These are phyloP conservation scores for Apiotrichum veenhuisii DNA, from an alignment of 1,284 basidiomycete species.

Conservation along the genomic window DNA sequence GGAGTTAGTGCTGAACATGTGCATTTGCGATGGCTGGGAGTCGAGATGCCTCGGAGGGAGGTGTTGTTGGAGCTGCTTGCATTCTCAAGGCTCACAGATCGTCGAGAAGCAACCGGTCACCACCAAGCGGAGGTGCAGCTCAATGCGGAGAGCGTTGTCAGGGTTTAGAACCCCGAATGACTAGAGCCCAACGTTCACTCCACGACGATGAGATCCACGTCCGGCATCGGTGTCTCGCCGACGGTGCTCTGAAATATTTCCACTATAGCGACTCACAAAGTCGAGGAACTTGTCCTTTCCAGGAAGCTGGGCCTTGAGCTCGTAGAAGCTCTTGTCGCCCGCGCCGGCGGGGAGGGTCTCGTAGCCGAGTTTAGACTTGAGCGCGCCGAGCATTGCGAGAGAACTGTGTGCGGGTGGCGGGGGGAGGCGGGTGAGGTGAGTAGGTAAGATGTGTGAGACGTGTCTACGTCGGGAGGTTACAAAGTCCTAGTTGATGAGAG, in stretches of 20 bases:
- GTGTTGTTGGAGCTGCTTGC: too few relatives aligned
- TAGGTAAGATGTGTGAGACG: not conserved
- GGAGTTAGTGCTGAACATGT: not conserved
- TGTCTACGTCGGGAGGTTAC: not conserved
- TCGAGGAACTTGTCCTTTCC: slow-evolving; percentile 39
- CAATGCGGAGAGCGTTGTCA: too few relatives aligned
- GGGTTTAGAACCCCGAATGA: too few relatives aligned
- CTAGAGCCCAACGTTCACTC: too few relatives aligned
- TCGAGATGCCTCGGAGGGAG: too few relatives aligned
- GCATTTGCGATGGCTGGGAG: not conserved
- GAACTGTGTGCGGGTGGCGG: slow-evolving; percentile 18
- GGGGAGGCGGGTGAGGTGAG: not conserved
- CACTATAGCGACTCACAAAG: slow-evolving; percentile 35
- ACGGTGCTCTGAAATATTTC: too few relatives aligned
- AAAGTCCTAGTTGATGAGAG: not conserved
- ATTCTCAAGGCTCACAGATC: too few relatives aligned
- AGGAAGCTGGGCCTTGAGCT: slow-evolving; percentile 48
- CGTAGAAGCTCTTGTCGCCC: slow-evolving; percentile 46
- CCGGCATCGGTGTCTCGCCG: too few relatives aligned
- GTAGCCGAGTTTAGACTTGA: slow-evolving; percentile 13
- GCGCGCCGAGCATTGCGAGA: slow-evolving; percentile 11
- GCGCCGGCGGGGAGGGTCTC: slow-evolving; percentile 36
- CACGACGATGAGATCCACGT: too few relatives aligned
- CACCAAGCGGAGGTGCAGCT: too few relatives aligned
- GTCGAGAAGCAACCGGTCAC: not conserved